Evolutionary conservation across 306 rosid genomes (phyloP).

Genomic region (Lathyrus oleraceus): DNA sequence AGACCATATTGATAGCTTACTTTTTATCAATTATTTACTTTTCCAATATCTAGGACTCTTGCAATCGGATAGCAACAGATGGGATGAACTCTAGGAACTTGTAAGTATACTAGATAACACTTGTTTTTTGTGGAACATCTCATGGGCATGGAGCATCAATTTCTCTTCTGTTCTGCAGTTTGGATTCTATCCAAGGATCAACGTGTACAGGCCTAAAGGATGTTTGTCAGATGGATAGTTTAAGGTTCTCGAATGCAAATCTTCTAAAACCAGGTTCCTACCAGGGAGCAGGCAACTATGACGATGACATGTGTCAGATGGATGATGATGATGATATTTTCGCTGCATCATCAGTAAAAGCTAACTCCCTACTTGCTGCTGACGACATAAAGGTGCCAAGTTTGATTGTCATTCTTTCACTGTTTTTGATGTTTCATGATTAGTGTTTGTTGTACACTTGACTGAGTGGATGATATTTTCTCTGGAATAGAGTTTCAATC

Average conservation of each 20-base stretch:
- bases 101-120: conserved; percentile 49
- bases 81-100: conserved; percentile 56
- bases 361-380: conserved; percentile 46
- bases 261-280: conserved; percentile 47
- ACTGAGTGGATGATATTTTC: conserved; percentile 19
- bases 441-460: conserved; percentile 22
- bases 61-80: conserved; percentile 48
- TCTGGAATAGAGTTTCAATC: conserved; percentile 77
- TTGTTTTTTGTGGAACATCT: conserved; percentile 34
- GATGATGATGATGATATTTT: conserved; percentile 67
- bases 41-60: conserved; percentile 55
- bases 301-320: conserved; percentile 78
- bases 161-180: conserved; percentile 46
- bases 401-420: conserved; percentile 18
- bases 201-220: conserved; percentile 68
- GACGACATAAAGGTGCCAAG: conserved; percentile 61
- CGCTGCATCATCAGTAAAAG: conserved; percentile 54
- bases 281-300: conserved; percentile 52
- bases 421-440: conserved; percentile 37
- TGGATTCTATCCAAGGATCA: conserved; percentile 54
- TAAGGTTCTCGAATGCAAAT: conserved; percentile 58
- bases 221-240: conserved; percentile 69
- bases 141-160: conserved; percentile 5
- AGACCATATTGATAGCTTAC: conserved; percentile 19
- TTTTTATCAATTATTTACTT: conserved; percentile 28